Evolutionary conservation across 805 yeast genomes (phyloP), one percentile per base, ranked within the genome.

Genomic region (Ogataea wickerhamii): DNA sequence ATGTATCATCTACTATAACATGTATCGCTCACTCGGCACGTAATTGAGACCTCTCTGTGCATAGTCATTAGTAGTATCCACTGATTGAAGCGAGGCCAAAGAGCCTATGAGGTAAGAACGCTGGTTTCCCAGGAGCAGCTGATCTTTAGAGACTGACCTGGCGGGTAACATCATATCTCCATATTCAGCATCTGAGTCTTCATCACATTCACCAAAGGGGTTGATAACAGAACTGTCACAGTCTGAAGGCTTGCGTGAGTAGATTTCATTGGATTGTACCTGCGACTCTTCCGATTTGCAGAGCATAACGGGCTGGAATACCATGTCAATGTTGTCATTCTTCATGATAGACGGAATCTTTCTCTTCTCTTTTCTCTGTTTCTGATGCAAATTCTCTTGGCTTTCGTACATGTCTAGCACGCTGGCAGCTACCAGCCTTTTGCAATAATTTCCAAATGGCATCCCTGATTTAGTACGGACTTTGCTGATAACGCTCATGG

Each of bases 391-490:
- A 32, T 34, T 41, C 29, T 56, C 61, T 17, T 51, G 49, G 14
- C 43, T 44, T 10, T 52, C 49, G 40, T 58, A 60, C 40, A 59
- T 44, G 6, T 41, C 43, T 21, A 52, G 26, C 5, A 60, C 63
- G 36, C 54, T 47, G 16, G 40, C 39, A 5, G 62, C 59, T 24
- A 60, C 63, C 29, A 57, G 33, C n/a, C 35, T 32, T 14, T 49
- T 44, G 30, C 60, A 56, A 37, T 52, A 53, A 5, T 39, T 44
- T 2, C 37, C 40, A 36, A 58, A 57, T 5, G 43, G 26, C 19
- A 35, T 32, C 2, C 34, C 24, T 11, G 37, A 27, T 3, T 35
- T 37, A 5, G 27, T 33, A n/a, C 41, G 46, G 16, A 41, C 39
- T 3, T 30, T 18, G 3, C 34, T 23, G 7, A 57, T 44, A 7